phyloP scores from a whole-genome alignment of 2,329 filamentous ascomycete genomes.

The Akanthomyces lecanii region DNA sequence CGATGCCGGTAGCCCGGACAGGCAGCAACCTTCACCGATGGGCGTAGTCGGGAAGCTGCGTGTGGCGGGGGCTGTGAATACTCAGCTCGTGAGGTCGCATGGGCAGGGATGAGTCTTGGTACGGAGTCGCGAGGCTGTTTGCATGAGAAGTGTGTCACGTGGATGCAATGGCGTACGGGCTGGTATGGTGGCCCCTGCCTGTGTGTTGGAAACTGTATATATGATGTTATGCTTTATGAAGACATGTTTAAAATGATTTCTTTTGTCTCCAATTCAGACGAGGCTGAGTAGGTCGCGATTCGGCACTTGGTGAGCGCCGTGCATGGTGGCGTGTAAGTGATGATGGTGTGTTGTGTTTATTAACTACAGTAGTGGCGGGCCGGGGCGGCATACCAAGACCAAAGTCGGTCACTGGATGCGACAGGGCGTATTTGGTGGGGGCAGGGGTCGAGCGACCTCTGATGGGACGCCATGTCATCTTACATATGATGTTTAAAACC shows the following conservation, averaged over 20 bases:
- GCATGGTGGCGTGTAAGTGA: not conserved
- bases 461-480: not conserved
- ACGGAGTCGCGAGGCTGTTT: not conserved
- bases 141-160: not conserved
- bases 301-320: not conserved
- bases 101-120: not conserved
- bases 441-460: no score
- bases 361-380: not conserved
- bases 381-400: not conserved
- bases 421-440: slow-evolving; percentile 8
- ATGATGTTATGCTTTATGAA: not conserved
- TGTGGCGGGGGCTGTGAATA: slow-evolving; percentile 4
- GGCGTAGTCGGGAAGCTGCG: not conserved
- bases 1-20: not conserved
- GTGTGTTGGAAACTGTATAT: not conserved
- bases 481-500: not conserved
- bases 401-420: not conserved
- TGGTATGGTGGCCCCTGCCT: not conserved
- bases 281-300: slow-evolving; percentile 1
- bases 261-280: not conserved
- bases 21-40: slow-evolving; percentile 15
- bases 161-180: not conserved
- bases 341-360: not conserved
- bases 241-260: not conserved
- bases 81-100: not conserved